Evolutionary conservation across 768 basidiomycete genomes (phyloP), one percentile per base, ranked within the genome.

Genomic region (Suillus brevipes): DNA sequence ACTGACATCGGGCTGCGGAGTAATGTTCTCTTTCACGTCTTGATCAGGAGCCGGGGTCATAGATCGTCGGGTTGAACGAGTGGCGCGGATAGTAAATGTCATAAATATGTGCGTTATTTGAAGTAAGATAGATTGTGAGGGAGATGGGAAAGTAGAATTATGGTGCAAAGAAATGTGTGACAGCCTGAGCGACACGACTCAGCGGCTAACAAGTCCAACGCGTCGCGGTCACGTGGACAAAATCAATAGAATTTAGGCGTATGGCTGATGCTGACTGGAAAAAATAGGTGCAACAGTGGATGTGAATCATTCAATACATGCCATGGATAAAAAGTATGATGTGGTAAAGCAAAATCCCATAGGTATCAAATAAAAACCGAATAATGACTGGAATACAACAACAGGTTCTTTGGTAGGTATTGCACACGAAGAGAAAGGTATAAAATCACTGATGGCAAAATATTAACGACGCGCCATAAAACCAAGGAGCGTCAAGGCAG

Each of bases 401-500:
- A 63, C 65, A 63, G 20, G 47, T 36, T 55, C 25, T 38, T 34
- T 61, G 57, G 52, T 52, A 50, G 59, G 49, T 52, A 50, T 47
- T 42, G 31, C 38, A 45, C 34, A 28, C 31, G 28, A 53, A 55
- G 60, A 50, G 38, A 59, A 59, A 42, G 25, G 9, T 42, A 31
- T 42, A 18, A 1, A 40, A 28, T 62, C 10, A 28, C 34, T 16
- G 9, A n/a, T 20, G 12, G 8, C 16, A 16, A 50, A 49, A 53
- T 45, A 9, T 66, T 59, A 71, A 55, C 55, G 70, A 13, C 67
- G 45, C 47, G 62, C 68, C 64, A 72, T 77, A 67, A 78, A 80
- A 40, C 70, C 78, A 40, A 78, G 68, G 10, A 78, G 77, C 1
- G 74, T 74, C 66, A 78, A 75, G 31, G 78, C 78, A 0, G 78